Evolutionary conservation across 2,329 filamentous ascomycete species (phyloP).

Genomic region (Aspergillus brasiliensis): DNA sequence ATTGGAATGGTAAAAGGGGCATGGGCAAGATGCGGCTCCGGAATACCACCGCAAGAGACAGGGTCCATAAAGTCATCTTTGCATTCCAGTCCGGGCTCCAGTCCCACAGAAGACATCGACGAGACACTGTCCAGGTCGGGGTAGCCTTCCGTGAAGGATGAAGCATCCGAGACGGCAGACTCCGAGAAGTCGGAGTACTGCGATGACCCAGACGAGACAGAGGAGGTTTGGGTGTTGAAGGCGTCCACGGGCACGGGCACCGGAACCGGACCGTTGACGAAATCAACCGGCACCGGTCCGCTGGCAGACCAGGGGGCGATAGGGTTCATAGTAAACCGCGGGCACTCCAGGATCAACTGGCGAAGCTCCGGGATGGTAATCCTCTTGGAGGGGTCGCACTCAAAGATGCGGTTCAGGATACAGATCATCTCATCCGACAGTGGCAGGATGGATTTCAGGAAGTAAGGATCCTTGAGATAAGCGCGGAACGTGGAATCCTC

Average conservation of each 20-base stretch:
- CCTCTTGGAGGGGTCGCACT: conserved; percentile 77
- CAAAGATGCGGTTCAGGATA: conserved; percentile 85
- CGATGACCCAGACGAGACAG: conserved; percentile 38
- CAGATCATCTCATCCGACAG: conserved; percentile 85
- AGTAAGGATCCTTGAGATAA: conserved; percentile 80
- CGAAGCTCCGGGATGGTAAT: conserved; percentile 81
- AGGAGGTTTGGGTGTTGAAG: conserved; percentile 36
- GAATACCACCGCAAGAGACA: conserved; percentile 29
- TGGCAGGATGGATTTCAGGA: conserved; percentile 89
- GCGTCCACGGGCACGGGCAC: conserved; percentile 38
- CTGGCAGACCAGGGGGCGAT: conserved; percentile 44
- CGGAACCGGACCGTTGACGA: conserved; percentile 39
- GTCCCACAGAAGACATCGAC: conserved; percentile 38
- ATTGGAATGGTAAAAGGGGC: conserved; percentile 30
- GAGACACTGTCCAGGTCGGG: conserved; percentile 37
- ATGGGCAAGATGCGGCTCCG: conserved; percentile 33
- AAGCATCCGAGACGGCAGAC: conserved; percentile 43
- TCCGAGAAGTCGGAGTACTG: conserved; percentile 42
- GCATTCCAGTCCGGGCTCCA: conserved; percentile 33
- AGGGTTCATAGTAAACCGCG: conserved; percentile 63
- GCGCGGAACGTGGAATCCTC: conserved; percentile 95
- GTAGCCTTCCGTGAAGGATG: conserved; percentile 43
- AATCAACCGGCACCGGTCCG: conserved; percentile 37
- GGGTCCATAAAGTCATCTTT: conserved; percentile 34
- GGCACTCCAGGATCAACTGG: conserved; percentile 73